Base-by-base conservation (phyloP, 2,329 filamentous ascomycete species). In the Fusarium virguliforme region DNA sequence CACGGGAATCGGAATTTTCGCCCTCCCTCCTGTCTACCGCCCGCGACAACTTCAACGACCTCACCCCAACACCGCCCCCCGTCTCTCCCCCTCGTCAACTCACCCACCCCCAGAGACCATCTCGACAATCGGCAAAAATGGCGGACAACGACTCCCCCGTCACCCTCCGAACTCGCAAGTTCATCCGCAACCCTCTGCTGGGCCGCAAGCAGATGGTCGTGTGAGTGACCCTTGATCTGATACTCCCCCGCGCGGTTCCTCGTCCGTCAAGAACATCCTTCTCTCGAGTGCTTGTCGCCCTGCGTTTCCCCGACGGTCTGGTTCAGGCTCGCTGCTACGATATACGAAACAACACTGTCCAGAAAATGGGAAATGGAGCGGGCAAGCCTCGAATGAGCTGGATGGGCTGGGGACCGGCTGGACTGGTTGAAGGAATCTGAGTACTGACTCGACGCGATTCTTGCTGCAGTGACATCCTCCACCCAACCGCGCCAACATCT, bases 181-280 rank as follows among this genome's bases (percentile, higher is more conserved):
- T 99, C 93, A 97, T 98, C 88, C 94, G 95, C 89, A 99, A 99
- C 92, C 94, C 96, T 85, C 94, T 99, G 83, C 92, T 99, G 84
- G 94, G 92, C 85, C 93, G 95, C 86, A 97, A 97, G 91, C 95
- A 98, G 92, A 97, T 98, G 94, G 95, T 98, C 87, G 93, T 98
- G 95, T 98, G 94, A 91, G 93, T 92, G 78, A 78, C 74, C 74
- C 67, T 72, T 70, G 60, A 62, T 67, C 30, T 60, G 55, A 60
- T 34, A 48, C 59, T n/a, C 63, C 57, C 56, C 50, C 67, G 66
- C 24, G 46, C 54, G 50, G 43, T n/a, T 9, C 48, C 64, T 62
- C 65, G 67, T 57, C 57, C 38, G 38, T 55, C 48, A 56, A 46
- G 22, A 48, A 9, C n/a, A 38, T 69, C 48, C 64, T 63, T 46